Evolutionary conservation across 2,329 filamentous ascomycete genomes (phyloP), one percentile per base, ranked within the genome.

Genomic region (Ophiostoma quercus): DNA sequence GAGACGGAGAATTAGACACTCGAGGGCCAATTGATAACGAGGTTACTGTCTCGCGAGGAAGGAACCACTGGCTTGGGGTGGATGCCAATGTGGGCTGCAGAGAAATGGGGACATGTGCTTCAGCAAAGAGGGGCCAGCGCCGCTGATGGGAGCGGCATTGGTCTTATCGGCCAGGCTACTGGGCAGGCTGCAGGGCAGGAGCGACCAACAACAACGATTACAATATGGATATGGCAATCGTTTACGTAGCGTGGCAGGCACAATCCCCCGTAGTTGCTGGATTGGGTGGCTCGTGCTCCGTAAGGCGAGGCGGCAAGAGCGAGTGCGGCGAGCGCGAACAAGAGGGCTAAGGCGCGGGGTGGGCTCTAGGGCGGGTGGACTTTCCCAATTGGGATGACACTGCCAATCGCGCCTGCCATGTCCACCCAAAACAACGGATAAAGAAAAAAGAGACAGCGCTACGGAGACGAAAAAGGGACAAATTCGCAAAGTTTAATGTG

Each of bases 301-400:
- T 57, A 57, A n/a, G 51, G 51, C 51, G 51, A 57, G 51, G 32
- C 60, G 32, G 60, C 60, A 63, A 63, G 60, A 63, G 60, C 60
- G 60, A 63, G 29, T 57, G 60, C 60, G 60, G 60, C 60, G 29
- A 62, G 22, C 25, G 57, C 29, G 57, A 32, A 14, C 25, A 62
- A 34, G 57, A 62, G 57, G 25, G 57, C 25, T 32, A 63, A 37
- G 32, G 60, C 60, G 29, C 60, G 29, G 51, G 51, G 51, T 57
- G 51, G 51, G 51, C 51, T 34, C 60, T 37, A n/a, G 7, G 34
- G 2, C 62, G 62, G 19, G 19, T 39, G 62, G 32, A 65, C 62
- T 41, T 65, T 65, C 62, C 62, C 11, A 22, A 65, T 39, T 14
- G 19, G 62, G 62, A 65, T 14, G n/a, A 5, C 14, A 63, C 3